Evolutionary conservation across 2,329 filamentous ascomycete genomes (phyloP).

Genomic region (Phyllosticta citribraziliensis): DNA sequence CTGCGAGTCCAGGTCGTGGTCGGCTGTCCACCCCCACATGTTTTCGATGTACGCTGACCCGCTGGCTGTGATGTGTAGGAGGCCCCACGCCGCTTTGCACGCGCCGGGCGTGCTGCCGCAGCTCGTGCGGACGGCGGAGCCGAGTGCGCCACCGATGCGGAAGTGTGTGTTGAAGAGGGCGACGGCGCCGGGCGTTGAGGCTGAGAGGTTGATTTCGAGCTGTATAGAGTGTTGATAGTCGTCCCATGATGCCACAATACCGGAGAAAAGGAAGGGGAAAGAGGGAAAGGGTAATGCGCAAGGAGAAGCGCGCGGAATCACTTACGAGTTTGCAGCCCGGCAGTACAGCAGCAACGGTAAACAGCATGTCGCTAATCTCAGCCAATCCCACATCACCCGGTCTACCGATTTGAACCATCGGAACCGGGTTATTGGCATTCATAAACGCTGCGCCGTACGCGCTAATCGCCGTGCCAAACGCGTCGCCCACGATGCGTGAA

Average conservation of each 20-base stretch:
- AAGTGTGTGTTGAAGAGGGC: constrained; percentile 29
- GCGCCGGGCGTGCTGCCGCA: constrained; percentile 24
- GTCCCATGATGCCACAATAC: too few relatives aligned
- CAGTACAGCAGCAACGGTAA: constrained; percentile 12
- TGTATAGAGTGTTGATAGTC: constrained; percentile 39
- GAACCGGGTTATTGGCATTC: constrained; percentile 12
- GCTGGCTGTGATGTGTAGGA: constrained; percentile 40
- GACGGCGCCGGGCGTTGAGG: constrained; percentile 38
- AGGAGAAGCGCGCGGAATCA: constrained; percentile 32
- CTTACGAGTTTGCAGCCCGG: constrained; percentile 17
- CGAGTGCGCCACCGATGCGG: constrained; percentile 26
- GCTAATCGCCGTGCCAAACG: constrained; percentile 13
- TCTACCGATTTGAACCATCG: constrained; percentile 15
- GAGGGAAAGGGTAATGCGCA: constrained; percentile 23
- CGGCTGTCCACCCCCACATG: constrained; percentile 45
- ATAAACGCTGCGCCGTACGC: constrained; percentile 13
- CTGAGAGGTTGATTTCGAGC: constrained; percentile 40
- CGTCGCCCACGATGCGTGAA: constrained; percentile 14
- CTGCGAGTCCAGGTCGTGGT: constrained; percentile 39
- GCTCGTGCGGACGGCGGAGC: constrained; percentile 16
- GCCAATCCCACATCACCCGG: constrained; percentile 14
- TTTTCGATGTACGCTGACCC: constrained; percentile 46
- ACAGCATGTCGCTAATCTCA: constrained; percentile 17
- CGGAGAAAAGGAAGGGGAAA: constrained; percentile 21
- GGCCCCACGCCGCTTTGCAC: constrained; percentile 21